Conservation (phyloP, 2,329 filamentous ascomycete species). For the Pseudocercospora cruenta region DNA sequence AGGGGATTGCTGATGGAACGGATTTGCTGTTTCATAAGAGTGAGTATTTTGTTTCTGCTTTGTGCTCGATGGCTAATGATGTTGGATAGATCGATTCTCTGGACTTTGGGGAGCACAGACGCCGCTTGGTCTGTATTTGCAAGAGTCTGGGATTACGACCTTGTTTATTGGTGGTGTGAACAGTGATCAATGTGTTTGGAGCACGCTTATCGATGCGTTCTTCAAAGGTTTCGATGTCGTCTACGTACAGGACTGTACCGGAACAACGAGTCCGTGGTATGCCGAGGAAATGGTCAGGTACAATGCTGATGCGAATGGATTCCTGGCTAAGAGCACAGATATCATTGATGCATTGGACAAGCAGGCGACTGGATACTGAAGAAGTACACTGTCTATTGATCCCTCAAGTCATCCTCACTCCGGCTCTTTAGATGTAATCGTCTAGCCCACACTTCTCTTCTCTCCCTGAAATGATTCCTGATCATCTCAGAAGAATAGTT, state of each 20-base stretch:
- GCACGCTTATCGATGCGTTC: constrained; percentile 39
- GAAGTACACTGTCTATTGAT: too few relatives aligned
- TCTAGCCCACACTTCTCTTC: background rate
- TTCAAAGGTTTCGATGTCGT: constrained; percentile 41
- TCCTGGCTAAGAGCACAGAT: constrained; percentile 26
- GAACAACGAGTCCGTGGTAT: constrained; percentile 38
- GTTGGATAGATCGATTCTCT: constrained; percentile 31
- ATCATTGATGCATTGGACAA: constrained; percentile 22
- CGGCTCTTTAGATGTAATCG: background rate
- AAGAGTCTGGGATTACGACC: constrained; percentile 40
- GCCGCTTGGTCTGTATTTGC: constrained; percentile 36
- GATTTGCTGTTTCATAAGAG: constrained; percentile 40
- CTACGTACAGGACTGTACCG: constrained; percentile 37
- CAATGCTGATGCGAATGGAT: constrained; percentile 33
- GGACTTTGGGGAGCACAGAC: constrained; percentile 40
- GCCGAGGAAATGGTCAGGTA: constrained; percentile 38
- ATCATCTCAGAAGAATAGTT: constrained; percentile 46
- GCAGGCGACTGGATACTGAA: constrained; percentile 10
- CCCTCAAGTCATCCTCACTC: too few relatives aligned
- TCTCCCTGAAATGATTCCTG: background rate
- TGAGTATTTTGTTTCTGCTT: background rate
- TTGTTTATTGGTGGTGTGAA: constrained; percentile 41
- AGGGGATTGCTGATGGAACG: constrained; percentile 33
- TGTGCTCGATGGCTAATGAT: constrained; percentile 4
- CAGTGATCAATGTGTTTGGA: constrained; percentile 40